Base-by-base conservation (phyloP, 208 protist genomes). In the Crithidia sp. region DNA sequence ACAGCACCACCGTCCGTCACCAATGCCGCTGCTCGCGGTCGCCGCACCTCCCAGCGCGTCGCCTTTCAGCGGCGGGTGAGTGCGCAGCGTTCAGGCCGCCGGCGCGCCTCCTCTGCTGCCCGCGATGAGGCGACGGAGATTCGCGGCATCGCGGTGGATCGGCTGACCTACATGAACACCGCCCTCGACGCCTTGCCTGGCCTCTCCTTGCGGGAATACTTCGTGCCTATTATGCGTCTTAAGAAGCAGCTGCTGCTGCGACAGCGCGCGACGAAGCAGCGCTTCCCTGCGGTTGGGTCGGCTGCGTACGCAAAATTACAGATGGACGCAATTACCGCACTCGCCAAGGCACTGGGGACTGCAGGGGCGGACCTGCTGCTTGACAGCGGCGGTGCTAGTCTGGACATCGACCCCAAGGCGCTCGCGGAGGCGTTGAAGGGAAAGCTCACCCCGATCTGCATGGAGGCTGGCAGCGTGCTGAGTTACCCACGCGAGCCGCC, bases 151-250 rank as follows among this genome's bases (percentile, higher is more conserved):
- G 71, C 86, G 16, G 59, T 88, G 14, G 91, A 96, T 40, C 85
- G 91, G 0, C 60, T 91, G n/a, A 82, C 82, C n/a, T 93, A 91
- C 79, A 83, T 96, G 12, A 87, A 86, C 72, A 96, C 91, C n/a
- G 87, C 91, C 49, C 85, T 96, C 12, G 77, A 81, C 60, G 87
- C 89, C 36, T 17, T 93, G 43, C 87, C 88, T 0, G 91, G 91
- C 14, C 76, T 79, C 37, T 71, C 86, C 6, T 79, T 96, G 55
- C 86, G 86, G 7, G 71, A 84, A 64, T 90, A 83, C 74, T 94
- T 96, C 70, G 82, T 79, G 0, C 91, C 91, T 9, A 71, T 96
- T 2, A 72, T 96, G 75, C 82, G 76, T 13, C 77, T 96, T 8
- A 86, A 86, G 60, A 76, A 76, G 55, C 75, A 77, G 45, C 57